A percentile compares a stretch with the other conserved stretches of the same genome.
phyloP scores from a whole-genome alignment of 257 asterid genomes.

The Primulina tabacum region DNA sequence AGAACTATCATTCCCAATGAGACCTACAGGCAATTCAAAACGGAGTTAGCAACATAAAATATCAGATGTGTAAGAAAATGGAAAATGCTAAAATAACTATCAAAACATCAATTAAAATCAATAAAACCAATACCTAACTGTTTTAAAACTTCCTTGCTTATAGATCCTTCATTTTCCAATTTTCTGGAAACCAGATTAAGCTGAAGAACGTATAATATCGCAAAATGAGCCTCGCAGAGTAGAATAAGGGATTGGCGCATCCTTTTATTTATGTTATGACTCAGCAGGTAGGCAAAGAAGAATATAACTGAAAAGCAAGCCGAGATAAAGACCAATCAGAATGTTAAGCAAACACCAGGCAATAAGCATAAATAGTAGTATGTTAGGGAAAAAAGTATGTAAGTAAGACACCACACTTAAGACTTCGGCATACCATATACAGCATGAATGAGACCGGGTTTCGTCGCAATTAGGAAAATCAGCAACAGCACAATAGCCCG shows the following conservation, averaged over 20 bases:
- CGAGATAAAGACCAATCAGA: constrained; percentile 32
- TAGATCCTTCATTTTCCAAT: constrained; percentile 62
- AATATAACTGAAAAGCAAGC: constrained; percentile 74
- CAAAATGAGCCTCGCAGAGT: constrained; percentile 92
- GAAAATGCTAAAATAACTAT: constrained; percentile 20
- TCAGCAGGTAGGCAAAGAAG: constrained; percentile 82
- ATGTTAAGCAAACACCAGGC: constrained; percentile 18
- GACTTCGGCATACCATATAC: constrained; percentile 67
- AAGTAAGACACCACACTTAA: constrained; percentile 7
- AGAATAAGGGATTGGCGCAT: constrained; percentile 84
- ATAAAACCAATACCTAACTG: constrained; percentile 71
- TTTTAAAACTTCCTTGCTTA: constrained; percentile 61
- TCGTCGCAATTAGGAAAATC: constrained; percentile 85
- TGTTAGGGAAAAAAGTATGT: constrained; percentile 4
- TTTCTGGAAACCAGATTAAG: constrained; percentile 70
- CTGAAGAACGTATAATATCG: constrained; percentile 81
- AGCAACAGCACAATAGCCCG: constrained; percentile 83
- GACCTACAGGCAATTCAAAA: constrained; percentile 58
- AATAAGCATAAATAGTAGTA: constrained; percentile 17
- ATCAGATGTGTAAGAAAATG: constrained; percentile 8
- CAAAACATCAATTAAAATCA: constrained; percentile 26
- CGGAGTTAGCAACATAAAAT: constrained; percentile 22
- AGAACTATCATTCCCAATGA: constrained; percentile 67
- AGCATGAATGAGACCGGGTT: constrained; percentile 94
- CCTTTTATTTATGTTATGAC: constrained; percentile 67